Base-by-base conservation (phyloP, 108 stramenopile genomes). In the Skeletonema marinoi region DNA sequence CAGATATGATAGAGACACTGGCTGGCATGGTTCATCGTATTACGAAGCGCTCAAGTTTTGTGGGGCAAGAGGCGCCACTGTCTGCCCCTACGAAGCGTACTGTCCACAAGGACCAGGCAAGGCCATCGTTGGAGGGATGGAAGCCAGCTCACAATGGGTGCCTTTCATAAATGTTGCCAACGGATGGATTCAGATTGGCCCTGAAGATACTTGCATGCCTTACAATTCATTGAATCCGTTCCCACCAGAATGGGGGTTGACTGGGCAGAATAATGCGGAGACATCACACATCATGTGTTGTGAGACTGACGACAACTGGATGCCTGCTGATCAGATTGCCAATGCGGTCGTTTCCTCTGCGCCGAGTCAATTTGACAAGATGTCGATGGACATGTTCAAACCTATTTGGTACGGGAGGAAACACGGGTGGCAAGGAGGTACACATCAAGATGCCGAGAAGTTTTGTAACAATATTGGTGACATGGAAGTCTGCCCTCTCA, bases 61-160 rank as follows among this genome's bases (percentile, higher is more conserved):
- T 67, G 78, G 60, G 13, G 48, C 16, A 5, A 51, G 33, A 17
- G 66, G 54, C n/a, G 46, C 48, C 6, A 30, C 9, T 32, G 41
- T 79, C 16, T 79, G 78, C 39, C 78, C 78, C 7, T 79, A 79
- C 48, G 78, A 79, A 32, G 71, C 71, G 7, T 72, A 72, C 56
- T 79, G 78, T 46, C 78, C 78, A 8, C 42, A 68, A 21, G 78
- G 78, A 36, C 78, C 78, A 30, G 65, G 70, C 6, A 50, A 32
- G 31, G 64, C 58, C 44, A 13, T 71, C 13, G 51, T 65, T 39
- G 78, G 71, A 4, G 78, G 78, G 16, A 10, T 50, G 14, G 68
- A 38, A 16, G 41, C 30, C 38, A 19, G 44, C 21, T 30, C 76
- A 16, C 64, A 61, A 4, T 77, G 60, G 50, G 76, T 68, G 4